Base-by-base conservation (phyloP, 2,329 filamentous ascomycete species). In the Diaporthe vaccinii region DNA sequence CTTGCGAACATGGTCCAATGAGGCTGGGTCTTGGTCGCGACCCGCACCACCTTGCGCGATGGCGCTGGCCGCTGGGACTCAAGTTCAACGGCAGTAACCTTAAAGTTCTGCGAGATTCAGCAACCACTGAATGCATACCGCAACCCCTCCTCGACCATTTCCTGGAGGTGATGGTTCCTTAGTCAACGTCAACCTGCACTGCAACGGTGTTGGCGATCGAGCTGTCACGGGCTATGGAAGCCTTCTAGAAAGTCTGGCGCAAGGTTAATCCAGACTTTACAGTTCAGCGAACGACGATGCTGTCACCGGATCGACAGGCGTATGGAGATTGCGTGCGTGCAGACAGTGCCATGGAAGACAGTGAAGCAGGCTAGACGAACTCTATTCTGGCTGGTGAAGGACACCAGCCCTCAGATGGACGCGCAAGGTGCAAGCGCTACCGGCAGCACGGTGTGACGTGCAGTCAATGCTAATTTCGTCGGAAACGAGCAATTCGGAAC, bases 181-280 rank as follows among this genome's bases (percentile, higher is more conserved):
- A 22, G 31, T 53, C 46, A 73, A 59, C 39, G 36, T 46, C 51
- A 59, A 53, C 51, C 65, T 69, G 65, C 65, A 69, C 55, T 69
- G 65, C 49, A 69, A 69, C 65, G 65, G 49, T 69, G 17, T 39
- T 41, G 49, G 65, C 65, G 49, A 69, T 69, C 49, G 49, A 69
- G 65, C 65, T 69, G 65, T 41, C 65, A 55, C 34, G 61, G 44
- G 61, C 44, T 22, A 55, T 74, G 46, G 61, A 74, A 74, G 61
- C 44, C 36, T 74, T 74, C 72, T 74, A 69, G 72, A 69, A 74
- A 59, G 53, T 20, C 41, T 68, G 46, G 20, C 61, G 67, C 61
- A 74, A 74, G 72, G 61, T 74, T 74, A 28, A 70, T 55, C 65
- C 65, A 69, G 65, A 69, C 65, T 69, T 69, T 69, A 69, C 65